Evolutionary conservation across 2,329 filamentous ascomycete genomes (phyloP).

Genomic region (Orbilia oligospora): DNA sequence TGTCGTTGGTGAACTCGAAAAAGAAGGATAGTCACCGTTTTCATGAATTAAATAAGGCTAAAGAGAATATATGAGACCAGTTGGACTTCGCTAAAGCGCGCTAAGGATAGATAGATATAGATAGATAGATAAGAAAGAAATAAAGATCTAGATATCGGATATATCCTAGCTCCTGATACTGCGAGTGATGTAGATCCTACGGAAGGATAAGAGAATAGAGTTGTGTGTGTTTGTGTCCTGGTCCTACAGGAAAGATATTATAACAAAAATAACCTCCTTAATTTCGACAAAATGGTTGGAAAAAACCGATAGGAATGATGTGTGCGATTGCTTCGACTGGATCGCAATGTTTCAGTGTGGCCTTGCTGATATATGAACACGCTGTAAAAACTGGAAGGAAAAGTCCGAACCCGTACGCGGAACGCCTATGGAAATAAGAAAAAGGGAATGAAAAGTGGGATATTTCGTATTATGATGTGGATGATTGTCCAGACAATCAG

Average conservation of each 20-base stretch:
- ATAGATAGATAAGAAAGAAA: neutral
- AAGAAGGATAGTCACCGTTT: slow-evolving; percentile 12
- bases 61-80: neutral
- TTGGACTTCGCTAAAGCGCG: slow-evolving; percentile 16
- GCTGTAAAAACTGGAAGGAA: slow-evolving; percentile 20
- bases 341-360: slow-evolving; percentile 23
- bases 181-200: slow-evolving; percentile 18
- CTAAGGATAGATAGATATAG: slow-evolving; percentile 26
- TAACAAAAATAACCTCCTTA: slow-evolving; percentile 24
- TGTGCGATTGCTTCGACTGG: slow-evolving; percentile 23
- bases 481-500: slow-evolving; percentile 11
- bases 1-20: slow-evolving; percentile 18
- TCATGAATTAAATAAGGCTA: slow-evolving; percentile 6
- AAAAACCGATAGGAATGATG: slow-evolving; percentile 18
- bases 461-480: neutral
- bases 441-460: slow-evolving; percentile 30
- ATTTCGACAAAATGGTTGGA: slow-evolving; percentile 3
- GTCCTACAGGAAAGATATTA: slow-evolving; percentile 20
- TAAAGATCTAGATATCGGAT: slow-evolving; percentile 5
- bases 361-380: slow-evolving; percentile 23
- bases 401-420: slow-evolving; percentile 33
- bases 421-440: slow-evolving; percentile 40
- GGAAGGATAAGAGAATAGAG: slow-evolving; percentile 22
- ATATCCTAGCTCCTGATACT: slow-evolving; percentile 12
- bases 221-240: slow-evolving; percentile 2